Conservation (phyloP, 495 filamentous ascomycete genomes). For the Aspergillus funiculosus region DNA sequence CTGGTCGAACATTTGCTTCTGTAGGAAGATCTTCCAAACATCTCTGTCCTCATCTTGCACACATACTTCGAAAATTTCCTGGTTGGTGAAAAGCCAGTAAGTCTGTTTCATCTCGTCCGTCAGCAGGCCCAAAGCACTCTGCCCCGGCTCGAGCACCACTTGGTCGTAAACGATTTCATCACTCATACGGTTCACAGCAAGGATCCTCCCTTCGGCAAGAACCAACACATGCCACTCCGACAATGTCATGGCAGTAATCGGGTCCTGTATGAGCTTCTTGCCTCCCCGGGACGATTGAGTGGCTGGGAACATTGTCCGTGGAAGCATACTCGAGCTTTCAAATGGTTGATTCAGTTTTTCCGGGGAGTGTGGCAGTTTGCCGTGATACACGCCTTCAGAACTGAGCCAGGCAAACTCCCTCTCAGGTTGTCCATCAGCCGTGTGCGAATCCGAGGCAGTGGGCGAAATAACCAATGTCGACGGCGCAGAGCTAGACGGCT, state of each 20-base stretch:
- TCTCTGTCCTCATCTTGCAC: constrained; percentile 86
- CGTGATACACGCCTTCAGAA: constrained; percentile 81
- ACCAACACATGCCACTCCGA: constrained; percentile 92
- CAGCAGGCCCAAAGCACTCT: constrained; percentile 71
- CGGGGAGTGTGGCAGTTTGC: constrained; percentile 54
- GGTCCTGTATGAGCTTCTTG: constrained; percentile 57
- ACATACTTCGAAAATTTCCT: constrained; percentile 90
- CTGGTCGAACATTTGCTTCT: constrained; percentile 77
- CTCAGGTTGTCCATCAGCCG: constrained; percentile 48
- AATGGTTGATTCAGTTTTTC: constrained; percentile 47
- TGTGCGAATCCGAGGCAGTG: constrained; percentile 49
- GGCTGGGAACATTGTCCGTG: constrained; percentile 62
- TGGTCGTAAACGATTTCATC: constrained; percentile 82
- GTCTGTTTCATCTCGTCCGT: constrained; percentile 90
- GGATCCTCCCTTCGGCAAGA: constrained; percentile 71
- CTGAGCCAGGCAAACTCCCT: constrained; percentile 87
- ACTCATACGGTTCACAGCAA: constrained; percentile 80
- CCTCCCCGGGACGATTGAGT: constrained; percentile 59
- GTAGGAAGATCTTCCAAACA: constrained; percentile 87
- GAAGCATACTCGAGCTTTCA: constrained; percentile 69
- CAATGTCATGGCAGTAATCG: constrained; percentile 72
- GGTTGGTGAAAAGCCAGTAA: constrained; percentile 87
- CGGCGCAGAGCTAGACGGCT: constrained; percentile 48
- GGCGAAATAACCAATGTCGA: constrained; percentile 71
- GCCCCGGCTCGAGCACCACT: constrained; percentile 71